phyloP scores from a whole-genome alignment of 1,284 basidiomycete genomes.

The Exsudoporus floridanus region DNA sequence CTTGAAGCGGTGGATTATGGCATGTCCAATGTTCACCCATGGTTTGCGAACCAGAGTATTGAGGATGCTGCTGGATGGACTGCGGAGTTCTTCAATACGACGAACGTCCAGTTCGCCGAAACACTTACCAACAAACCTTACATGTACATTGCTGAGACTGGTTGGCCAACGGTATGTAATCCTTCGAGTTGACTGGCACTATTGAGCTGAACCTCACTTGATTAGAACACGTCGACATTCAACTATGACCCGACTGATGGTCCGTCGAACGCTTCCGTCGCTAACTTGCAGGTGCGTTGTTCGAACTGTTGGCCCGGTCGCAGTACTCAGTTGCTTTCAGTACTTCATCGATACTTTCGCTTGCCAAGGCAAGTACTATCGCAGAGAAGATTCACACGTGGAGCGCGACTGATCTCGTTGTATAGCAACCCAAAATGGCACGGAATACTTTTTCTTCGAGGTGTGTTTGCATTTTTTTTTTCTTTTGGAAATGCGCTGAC shows the following conservation, averaged over 20 bases:
- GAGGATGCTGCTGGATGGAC: slow-evolving; percentile 51
- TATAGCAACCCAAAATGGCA: slow-evolving; percentile 71
- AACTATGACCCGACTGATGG: slow-evolving; percentile 59
- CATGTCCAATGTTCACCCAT: slow-evolving; percentile 80
- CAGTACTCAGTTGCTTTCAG: slow-evolving; percentile 36
- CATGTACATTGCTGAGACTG: slow-evolving; percentile 52
- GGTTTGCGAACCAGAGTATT: slow-evolving; percentile 76
- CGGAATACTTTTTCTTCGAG: slow-evolving; percentile 87
- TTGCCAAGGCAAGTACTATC: slow-evolving; percentile 52
- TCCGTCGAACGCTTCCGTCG: slow-evolving; percentile 62
- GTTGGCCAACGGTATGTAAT: slow-evolving; percentile 79
- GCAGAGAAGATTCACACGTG: neutral
- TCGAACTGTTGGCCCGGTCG: neutral
- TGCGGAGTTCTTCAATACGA: slow-evolving; percentile 32
- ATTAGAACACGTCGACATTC: slow-evolving; percentile 56
- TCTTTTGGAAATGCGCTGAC: neutral
- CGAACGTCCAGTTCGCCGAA: slow-evolving; percentile 27
- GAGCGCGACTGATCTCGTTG: slow-evolving; percentile 8
- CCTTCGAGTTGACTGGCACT: neutral
- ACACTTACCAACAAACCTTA: slow-evolving; percentile 33
- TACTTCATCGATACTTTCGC: slow-evolving; percentile 83
- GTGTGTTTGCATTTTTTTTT: slow-evolving; percentile 35
- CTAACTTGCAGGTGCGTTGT: slow-evolving; percentile 60
- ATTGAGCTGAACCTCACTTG: slow-evolving; percentile 5
- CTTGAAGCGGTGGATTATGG: slow-evolving; percentile 75